Base-by-base conservation (phyloP, 306 rosid genomes). In the Ormosia semicastrata region DNA sequence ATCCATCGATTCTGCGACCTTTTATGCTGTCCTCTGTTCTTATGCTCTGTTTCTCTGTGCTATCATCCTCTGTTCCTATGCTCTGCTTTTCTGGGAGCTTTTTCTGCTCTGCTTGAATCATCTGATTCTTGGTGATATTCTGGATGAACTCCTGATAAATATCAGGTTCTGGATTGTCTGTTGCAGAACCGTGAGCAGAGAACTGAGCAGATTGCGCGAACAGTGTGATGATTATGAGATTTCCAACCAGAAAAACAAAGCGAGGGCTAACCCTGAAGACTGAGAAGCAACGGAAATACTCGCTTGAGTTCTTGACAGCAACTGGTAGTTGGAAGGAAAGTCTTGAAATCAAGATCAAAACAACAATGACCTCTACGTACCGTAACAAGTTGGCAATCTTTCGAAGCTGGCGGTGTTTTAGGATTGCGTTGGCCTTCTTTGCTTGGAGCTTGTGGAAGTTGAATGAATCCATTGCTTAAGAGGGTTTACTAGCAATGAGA, bases 161-260 rank as follows among this genome's bases (percentile, higher is more conserved):
- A 78, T 93, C 94, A 52, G 77, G 69, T 8, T 57, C 87, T 3
- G 83, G n/a, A 13, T 11, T 63, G 0, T 34, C 66, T 63, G 24
- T 59, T 44, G 65, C 41, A 4, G 89, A 84, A 50, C 66, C 82
- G 15, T 59, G 65, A 37, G 72, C 71, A 13, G 91, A 85, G 72
- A 90, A 93, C 7, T 79, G 81, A 5, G 95, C 94, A 0, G 98
- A 89, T 69, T 88, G 89, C 2, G 85, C 97, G 4, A 93, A 82
- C 7, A 95, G 89, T 2, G 86, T 78, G 86, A 95, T 85, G 78
- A 95, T 83, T 0, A 95, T 95, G 18, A 77, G 40, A 81, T 95
- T 95, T 33, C 99, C 99, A 7, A 93, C 4, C 0, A 95, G 60
- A 43, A 95, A 95, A 76, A 91, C 94, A 54, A 90, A 83, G 50